Evolutionary conservation across 306 rosid genomes (phyloP), one percentile per base, ranked within the genome.

Genomic region (Castanea crenata): DNA sequence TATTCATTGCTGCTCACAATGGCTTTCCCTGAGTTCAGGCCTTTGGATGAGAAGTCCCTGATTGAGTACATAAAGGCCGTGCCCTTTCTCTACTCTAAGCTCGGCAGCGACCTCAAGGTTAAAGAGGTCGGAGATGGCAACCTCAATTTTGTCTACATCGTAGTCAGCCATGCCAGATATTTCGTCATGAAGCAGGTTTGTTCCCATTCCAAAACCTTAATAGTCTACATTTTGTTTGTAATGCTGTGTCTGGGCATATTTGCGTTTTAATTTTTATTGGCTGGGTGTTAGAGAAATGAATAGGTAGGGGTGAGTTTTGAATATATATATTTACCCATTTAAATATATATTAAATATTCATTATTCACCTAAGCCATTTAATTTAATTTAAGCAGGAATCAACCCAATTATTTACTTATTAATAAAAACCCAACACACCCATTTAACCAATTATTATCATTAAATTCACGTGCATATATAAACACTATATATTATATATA

Each of bases 71-170:
- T 95, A 18, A 89, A 87, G 86, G 62, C 89, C 56, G 89, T 88
- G 6, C 96, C 99, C 15, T 21, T 87, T 15, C 91, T 95, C 69
- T 87, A 88, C 12, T 93, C 94, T 31, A 85, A 82, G 76, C 89
- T 92, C 29, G 92, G 34, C 5, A 74, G 80, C 76, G 79, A 79
- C 74, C 38, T 95, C 55, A 16, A 79, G 20, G 74, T 91, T 76
- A 87, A 91, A 77, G 99, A 95, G 87, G 96, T 95, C 69, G 98
- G 99, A 44, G 99, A 90, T 79, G 99, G 98, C 18, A 92, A 95
- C 85, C 94, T 95, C 44, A 95, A 95, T 70, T 89, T 90, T 49
- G 97, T 92, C 77, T 92, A 56, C 92, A 81, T 95, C 69, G 82
- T 92, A 64, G 49, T 83, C 49, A 90, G 86, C 34, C 79, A 96